Evolutionary conservation across 1,139 yeast species (phyloP), one percentile per base, ranked within the genome.

Genomic region (Pichia sp.): DNA sequence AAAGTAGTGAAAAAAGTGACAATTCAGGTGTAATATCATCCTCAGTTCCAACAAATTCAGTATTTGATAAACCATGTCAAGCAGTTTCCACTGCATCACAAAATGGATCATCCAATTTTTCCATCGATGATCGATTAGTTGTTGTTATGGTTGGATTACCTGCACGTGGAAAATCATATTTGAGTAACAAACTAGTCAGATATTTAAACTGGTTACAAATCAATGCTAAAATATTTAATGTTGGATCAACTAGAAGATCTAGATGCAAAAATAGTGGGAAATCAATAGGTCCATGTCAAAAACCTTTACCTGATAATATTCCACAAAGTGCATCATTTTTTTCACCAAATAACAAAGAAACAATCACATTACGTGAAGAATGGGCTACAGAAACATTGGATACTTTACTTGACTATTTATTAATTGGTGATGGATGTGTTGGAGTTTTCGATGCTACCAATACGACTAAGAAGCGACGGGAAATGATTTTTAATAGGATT

Each of bases 331-430:
- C 97, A 0, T 81, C 75, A 46, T 91, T 91, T 59, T 91, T 91
- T 65, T 76, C 83, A 33, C 96, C 97, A 0, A 79, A 77, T 46
- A 88, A 91, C 58, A 64, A 69, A 35, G 68, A 75, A 26, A 78
- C 83, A 21, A 78, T 78, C 13, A 68, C 72, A 23, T 67, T 88
- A 38, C 73, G 97, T 47, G 97, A 91, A 53, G 77, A 82, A 60
- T 89, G 97, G 96, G 98, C 98, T 0, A 80, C 84, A 79, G 96
- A 89, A 51, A 91, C 97, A 0, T 67, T 91, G 45, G 94, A 87
- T 47, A 85, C 83, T 55, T 64, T 91, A 47, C 68, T 91, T 30
- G 93, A 87, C 54, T 89, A 85, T 61, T 75, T 91, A 6, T 62
- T 87, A 40, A 72, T 75, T 22, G 95, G 89, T 0, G 76, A 80